Evolutionary conservation across 2,329 filamentous ascomycete species (phyloP).

Genomic region (Fusarium pilosicola): DNA sequence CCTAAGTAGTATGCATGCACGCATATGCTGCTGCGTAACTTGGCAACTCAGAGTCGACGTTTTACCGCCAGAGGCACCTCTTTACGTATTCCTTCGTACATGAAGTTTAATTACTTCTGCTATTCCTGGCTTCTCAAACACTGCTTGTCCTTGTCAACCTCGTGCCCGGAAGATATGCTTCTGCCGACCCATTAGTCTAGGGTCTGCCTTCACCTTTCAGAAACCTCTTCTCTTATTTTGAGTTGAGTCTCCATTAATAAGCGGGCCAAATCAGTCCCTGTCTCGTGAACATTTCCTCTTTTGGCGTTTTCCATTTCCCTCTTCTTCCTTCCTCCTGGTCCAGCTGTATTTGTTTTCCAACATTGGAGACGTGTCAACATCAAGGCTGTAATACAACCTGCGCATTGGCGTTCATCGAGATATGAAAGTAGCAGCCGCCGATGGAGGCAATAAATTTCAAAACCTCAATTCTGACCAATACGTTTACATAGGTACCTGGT

Average conservation of each 20-base stretch:
- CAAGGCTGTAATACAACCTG: not conserved
- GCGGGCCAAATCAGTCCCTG: not conserved
- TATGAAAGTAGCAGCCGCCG: not conserved
- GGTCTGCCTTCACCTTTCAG: not conserved
- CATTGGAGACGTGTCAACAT: not conserved
- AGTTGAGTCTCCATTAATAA: not conserved
- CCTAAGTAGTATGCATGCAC: not conserved
- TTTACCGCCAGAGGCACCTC: not conserved
- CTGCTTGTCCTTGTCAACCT: conserved; percentile 5
- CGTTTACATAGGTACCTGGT: not conserved
- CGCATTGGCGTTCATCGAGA: not conserved
- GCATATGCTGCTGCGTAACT: not conserved
- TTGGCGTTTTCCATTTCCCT: not conserved
- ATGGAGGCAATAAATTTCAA: not conserved
- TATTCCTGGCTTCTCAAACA: conserved; percentile 2
- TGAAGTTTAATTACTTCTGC: not conserved
- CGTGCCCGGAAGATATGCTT: conserved; percentile 5
- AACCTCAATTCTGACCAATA: not conserved
- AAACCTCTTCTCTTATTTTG: not conserved
- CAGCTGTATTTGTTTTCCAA: not conserved
- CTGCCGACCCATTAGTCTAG: conserved; percentile 17
- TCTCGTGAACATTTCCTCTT: conserved; percentile 2
- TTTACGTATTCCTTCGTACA: not conserved
- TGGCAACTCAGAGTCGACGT: not conserved
- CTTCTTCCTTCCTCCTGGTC: not conserved